Evolutionary conservation across 495 filamentous ascomycete species (phyloP), one percentile per base, ranked within the genome.

Genomic region (Neurospora pannonica): DNA sequence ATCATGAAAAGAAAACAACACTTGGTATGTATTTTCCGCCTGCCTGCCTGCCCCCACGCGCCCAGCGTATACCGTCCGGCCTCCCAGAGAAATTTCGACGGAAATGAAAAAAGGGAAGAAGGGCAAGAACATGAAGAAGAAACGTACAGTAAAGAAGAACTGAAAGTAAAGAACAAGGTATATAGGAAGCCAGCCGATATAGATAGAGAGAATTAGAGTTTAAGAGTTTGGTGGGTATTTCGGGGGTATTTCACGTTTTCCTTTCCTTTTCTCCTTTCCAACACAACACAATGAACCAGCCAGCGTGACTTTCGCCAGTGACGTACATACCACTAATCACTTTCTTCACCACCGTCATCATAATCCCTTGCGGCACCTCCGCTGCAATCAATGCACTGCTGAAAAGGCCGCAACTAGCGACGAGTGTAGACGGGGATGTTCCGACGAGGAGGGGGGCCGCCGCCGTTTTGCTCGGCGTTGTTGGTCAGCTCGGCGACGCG

Each of bases 401-500:
- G 54, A 67, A 67, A 67, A 34, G 54, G 54, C 54, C 54, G 54
- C 28, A 67, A 67, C 54, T 67, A 67, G 54, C 54, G 54, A 34
- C 54, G 54, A 67, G 54, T 67, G 54, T 67, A 67, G 54, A 67
- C 54, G 54, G 54, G 54, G 15, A 67, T 67, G 54, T 67, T 67
- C 28, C 54, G 54, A 34, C 54, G 54, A 67, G 54, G 28, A 67
- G 54, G 54, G 3, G 54, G 54, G 11, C 48, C 48, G 54, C 54
- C 54, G 15, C 54, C 54, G 15, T 67, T 67, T 15, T 67, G 54
- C 71, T 81, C 80, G 10, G 74, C 67, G 82, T 91, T 92, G 74
- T 92, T 92, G 15, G 97, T 99, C 78, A 99, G 82, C 83, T 97
- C 93, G 67, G 96, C 96, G 69, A 99, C 97, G 42, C 96, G 89